Conservation (phyloP, 164 flowering plant genomes). For the Chimonanthus praecox region DNA sequence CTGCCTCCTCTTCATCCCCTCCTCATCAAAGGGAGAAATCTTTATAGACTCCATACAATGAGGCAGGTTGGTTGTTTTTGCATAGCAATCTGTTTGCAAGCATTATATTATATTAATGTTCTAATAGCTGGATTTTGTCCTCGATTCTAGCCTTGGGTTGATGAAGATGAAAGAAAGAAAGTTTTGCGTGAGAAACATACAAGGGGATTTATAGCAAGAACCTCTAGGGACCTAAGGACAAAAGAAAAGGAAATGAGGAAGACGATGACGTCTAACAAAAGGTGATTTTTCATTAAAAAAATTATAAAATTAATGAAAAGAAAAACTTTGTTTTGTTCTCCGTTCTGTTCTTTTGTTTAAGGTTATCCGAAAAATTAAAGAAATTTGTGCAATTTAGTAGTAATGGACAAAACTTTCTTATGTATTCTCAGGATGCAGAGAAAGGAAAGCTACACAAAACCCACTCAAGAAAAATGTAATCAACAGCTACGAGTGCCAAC, state of each 20-base stretch:
- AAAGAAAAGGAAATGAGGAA: slow-evolving; percentile 49
- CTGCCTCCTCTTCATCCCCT: slow-evolving; percentile 76
- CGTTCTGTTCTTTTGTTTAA: no score
- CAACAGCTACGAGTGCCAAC: neutral
- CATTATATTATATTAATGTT: no score
- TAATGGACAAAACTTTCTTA: neutral
- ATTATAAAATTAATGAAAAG: no score
- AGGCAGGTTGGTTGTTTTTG: slow-evolving; percentile 50
- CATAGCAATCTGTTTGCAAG: neutral
- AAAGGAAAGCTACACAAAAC: neutral
- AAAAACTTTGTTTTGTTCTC: neutral
- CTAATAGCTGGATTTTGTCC: slow-evolving; percentile 2
- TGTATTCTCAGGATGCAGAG: no score
- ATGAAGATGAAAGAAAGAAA: slow-evolving; percentile 58
- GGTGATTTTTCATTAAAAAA: slow-evolving; percentile 20
- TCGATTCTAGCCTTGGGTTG: slow-evolving; percentile 56
- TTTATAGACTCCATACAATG: slow-evolving; percentile 60
- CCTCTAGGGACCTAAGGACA: slow-evolving; percentile 48
- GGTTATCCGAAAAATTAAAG: neutral
- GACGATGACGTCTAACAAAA: slow-evolving; percentile 17
- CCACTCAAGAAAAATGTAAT: neutral
- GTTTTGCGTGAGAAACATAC: slow-evolving; percentile 66
- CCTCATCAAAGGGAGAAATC: slow-evolving; percentile 82
- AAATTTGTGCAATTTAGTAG: no score
- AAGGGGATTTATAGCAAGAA: slow-evolving; percentile 64